These are phyloP conservation scores for Trebouxia gelatinosa DNA, from an alignment of 163 green algal genomes.

Conservation along the genomic window DNA sequence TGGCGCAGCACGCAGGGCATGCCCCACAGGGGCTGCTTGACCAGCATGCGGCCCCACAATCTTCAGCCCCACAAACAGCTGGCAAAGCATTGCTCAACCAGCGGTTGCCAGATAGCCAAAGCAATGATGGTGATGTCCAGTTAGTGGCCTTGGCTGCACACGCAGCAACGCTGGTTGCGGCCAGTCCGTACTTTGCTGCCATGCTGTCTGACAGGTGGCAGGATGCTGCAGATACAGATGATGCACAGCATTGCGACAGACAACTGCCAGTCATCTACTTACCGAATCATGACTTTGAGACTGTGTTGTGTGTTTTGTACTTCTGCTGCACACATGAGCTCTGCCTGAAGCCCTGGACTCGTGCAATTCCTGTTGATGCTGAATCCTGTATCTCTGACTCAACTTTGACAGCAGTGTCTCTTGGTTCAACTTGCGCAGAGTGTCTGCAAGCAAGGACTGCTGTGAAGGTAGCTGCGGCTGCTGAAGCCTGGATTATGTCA, in stretches of 20 bases:
- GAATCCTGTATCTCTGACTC: too few species aligned
- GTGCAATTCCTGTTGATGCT: neutral
- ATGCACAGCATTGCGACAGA: neutral
- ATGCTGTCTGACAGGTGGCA: slow-evolving; percentile 26
- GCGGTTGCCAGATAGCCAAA: too few species aligned
- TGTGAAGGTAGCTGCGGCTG: neutral
- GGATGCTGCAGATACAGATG: neutral
- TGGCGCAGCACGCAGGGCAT: neutral
- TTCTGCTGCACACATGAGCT: slow-evolving; percentile 18
- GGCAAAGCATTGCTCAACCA: neutral
- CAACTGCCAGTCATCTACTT: neutral
- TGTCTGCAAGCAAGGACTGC: slow-evolving; percentile 13
- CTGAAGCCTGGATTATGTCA: slow-evolving; percentile 17
- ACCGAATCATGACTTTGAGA: neutral
- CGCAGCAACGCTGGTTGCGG: neutral
- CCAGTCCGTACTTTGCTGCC: slow-evolving; percentile 21
- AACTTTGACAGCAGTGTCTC: neutral
- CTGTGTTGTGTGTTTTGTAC: neutral
- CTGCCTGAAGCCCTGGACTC: neutral
- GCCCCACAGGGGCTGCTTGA: neutral
- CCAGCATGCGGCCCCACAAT: neutral
- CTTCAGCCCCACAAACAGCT: neutral
- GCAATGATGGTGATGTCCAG: too few species aligned
- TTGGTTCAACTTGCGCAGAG: neutral
- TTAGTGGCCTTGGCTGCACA: neutral